These are phyloP conservation scores for Datura wrightii DNA, from an alignment of 257 asterid species.

Conservation along the genomic window DNA sequence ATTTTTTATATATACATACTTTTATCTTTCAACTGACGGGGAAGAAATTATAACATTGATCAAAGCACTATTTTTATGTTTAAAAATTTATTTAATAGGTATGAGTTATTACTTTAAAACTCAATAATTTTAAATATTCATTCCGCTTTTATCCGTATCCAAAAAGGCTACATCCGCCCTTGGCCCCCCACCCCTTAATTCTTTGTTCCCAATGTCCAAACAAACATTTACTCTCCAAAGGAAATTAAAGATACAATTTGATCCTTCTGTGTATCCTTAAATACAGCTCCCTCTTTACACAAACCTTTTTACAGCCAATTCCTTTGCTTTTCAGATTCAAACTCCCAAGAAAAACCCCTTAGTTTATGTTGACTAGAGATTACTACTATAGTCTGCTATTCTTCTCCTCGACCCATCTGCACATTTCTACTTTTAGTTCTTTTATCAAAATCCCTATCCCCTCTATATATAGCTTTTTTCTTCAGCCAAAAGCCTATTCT, in stretches of 20 bases:
- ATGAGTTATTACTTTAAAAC: no score
- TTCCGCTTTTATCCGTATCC: no score
- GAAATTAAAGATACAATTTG: background rate
- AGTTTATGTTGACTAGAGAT: slow-evolving; percentile 13
- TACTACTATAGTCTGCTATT: slow-evolving; percentile 24
- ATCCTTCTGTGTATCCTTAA: slow-evolving; percentile 31
- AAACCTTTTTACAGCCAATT: slow-evolving; percentile 34
- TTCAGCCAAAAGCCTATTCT: slow-evolving; percentile 44
- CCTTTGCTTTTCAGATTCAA: slow-evolving; percentile 33
- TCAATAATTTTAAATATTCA: no score
- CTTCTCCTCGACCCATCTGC: slow-evolving; percentile 19
- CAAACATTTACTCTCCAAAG: slow-evolving; percentile 25
- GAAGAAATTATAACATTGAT: no score
- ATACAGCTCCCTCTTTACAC: slow-evolving; percentile 40
- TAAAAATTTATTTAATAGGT: no score
- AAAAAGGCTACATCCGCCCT: background rate
- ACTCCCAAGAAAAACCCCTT: slow-evolving; percentile 14
- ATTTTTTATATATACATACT: no score
- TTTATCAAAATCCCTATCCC: slow-evolving; percentile 9
- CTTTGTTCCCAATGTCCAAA: slow-evolving; percentile 23
- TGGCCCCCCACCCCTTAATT: slow-evolving; percentile 14
- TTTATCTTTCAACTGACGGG: no score
- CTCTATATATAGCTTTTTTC: background rate
- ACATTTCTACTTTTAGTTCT: slow-evolving; percentile 16
- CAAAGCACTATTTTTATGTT: no score